phyloP scores from a whole-genome alignment of 495 filamentous ascomycete genomes.

The Talaromyces stipitatus region DNA sequence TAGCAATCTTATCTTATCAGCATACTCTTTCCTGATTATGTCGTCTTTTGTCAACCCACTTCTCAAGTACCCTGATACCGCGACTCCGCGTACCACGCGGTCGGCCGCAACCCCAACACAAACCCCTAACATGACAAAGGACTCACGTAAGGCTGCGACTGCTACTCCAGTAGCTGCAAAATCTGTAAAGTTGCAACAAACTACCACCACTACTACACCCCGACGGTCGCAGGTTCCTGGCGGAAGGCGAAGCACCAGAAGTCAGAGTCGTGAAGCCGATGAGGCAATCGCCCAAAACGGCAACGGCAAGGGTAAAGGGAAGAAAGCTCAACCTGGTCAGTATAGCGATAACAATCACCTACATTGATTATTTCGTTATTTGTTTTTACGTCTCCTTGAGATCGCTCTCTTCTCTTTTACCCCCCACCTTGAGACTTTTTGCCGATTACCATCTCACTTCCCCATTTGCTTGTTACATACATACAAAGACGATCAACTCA shows the following conservation, averaged over 20 bases:
- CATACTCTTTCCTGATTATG: neutral
- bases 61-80: neutral
- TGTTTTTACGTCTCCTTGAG: neutral
- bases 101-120: conserved; percentile 1
- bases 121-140: neutral
- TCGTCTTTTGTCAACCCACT: conserved; percentile 2
- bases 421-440: too few relatives aligned
- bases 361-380: neutral
- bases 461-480: conserved; percentile 3
- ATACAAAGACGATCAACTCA: neutral
- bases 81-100: conserved; percentile 4
- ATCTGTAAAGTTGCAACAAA: conserved; percentile 13
- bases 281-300: neutral
- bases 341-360: neutral
- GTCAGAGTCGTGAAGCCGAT: conserved; percentile 18
- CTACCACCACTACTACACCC: neutral
- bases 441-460: too few relatives aligned
- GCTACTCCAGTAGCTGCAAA: conserved; percentile 10
- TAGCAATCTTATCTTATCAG: neutral
- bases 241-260: conserved; percentile 16
- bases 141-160: neutral
- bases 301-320: neutral
- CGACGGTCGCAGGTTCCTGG: conserved; percentile 2
- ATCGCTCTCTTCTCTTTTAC: neutral
- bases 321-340: conserved; percentile 1